Conservation (phyloP, 768 basidiomycete species). For the Tubosaeta sp. region DNA sequence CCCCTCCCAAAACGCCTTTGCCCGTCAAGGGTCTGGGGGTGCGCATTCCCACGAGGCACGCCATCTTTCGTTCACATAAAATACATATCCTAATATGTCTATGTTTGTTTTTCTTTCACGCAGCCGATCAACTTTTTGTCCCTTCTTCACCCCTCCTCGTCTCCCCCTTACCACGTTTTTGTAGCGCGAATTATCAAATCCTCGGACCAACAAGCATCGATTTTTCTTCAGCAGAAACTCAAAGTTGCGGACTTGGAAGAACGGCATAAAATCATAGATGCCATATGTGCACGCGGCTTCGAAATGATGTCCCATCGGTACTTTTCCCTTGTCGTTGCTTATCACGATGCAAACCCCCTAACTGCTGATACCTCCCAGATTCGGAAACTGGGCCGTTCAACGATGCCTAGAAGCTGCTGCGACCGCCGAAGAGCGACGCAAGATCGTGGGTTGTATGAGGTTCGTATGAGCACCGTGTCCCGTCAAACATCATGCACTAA, state of each 20-base stretch:
- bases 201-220: conserved; percentile 87
- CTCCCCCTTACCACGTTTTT: conserved; percentile 78
- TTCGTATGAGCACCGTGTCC: conserved; percentile 25
- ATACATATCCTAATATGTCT: conserved; percentile 14
- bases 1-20: conserved; percentile 22
- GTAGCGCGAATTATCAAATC: conserved; percentile 84
- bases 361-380: conserved; percentile 41
- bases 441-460: conserved; percentile 88
- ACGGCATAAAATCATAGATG: conserved; percentile 79
- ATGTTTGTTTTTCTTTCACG: conserved; percentile 5
- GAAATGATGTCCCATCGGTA: conserved; percentile 93
- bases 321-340: neutral
- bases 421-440: conserved; percentile 67
- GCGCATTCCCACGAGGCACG: conserved; percentile 51
- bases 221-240: conserved; percentile 86
- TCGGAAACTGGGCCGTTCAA: conserved; percentile 91
- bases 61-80: conserved; percentile 1
- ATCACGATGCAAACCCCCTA: conserved; percentile 1
- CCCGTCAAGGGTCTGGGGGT: conserved; percentile 25
- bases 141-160: conserved; percentile 78
- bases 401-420: conserved; percentile 80
- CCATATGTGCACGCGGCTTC: conserved; percentile 77
- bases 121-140: conserved; percentile 90
- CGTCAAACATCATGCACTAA: conserved; percentile 6
- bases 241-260: conserved; percentile 80